phyloP scores from a whole-genome alignment of 2,329 filamentous ascomycete species.

The Penicillium freii region DNA sequence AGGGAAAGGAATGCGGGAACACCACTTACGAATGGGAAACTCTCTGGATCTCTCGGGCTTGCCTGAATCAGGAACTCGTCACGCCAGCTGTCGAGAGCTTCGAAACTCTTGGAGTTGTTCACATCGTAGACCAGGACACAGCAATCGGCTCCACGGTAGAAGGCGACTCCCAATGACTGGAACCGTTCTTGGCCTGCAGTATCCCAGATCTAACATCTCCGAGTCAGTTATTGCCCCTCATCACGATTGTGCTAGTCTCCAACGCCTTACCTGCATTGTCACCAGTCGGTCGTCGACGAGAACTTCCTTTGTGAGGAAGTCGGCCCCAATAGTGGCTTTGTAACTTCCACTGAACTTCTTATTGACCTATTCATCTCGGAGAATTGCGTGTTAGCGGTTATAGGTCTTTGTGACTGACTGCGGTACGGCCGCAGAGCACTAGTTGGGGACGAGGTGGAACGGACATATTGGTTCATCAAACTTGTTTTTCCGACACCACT shows the following conservation, averaged over 20 bases:
- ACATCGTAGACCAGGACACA: slow-evolving; percentile 98
- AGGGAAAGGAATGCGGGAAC: background rate
- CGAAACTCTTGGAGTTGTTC: slow-evolving; percentile 99
- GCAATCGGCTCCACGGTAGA: slow-evolving; percentile 96
- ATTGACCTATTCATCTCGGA: slow-evolving; percentile 69
- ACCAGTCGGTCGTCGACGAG: slow-evolving; percentile 95
- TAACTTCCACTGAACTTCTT: slow-evolving; percentile 99
- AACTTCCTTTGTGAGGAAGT: slow-evolving; percentile 97
- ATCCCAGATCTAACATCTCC: slow-evolving; percentile 75
- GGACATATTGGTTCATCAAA: slow-evolving; percentile 99
- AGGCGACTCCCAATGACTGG: slow-evolving; percentile 93
- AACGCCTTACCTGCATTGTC: slow-evolving; percentile 80
- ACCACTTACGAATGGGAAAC: slow-evolving; percentile 86
- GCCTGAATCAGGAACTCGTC: slow-evolving; percentile 98
- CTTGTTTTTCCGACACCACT: slow-evolving; percentile 99
- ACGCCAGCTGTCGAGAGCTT: slow-evolving; percentile 96
- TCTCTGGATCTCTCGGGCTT: slow-evolving; percentile 91
- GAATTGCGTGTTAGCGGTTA: slow-evolving; percentile 16
- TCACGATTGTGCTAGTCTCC: background rate
- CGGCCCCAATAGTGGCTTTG: slow-evolving; percentile 98
- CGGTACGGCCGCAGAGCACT: slow-evolving; percentile 4
- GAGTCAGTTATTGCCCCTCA: slow-evolving; percentile 10
- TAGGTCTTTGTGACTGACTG: slow-evolving; percentile 12
- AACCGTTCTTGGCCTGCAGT: slow-evolving; percentile 97
- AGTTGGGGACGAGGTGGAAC: slow-evolving; percentile 32